Evolutionary conservation across 2,329 filamentous ascomycete species (phyloP).

Genomic region (Sclerotiophoma versabilis): DNA sequence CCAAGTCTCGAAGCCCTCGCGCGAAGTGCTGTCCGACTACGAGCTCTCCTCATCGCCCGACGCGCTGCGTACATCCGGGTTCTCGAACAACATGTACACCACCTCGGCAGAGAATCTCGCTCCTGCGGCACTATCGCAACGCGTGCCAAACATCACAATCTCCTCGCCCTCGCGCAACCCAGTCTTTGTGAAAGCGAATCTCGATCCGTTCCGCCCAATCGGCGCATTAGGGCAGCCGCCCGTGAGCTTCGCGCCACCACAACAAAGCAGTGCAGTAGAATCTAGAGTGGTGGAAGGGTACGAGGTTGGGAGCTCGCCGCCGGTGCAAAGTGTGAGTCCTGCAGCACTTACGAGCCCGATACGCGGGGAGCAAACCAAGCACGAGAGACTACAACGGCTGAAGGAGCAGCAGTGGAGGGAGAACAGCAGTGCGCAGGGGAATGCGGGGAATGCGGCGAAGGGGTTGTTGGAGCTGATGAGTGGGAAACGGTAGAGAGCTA

Average conservation of each 20-base stretch:
- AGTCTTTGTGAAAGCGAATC: constrained; percentile 38
- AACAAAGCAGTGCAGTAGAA: constrained; percentile 42
- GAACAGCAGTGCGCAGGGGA: constrained; percentile 50
- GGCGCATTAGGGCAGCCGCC: constrained; percentile 48
- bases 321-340: constrained; percentile 14
- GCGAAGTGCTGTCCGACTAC: constrained; percentile 57
- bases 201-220: constrained; percentile 42
- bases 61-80: constrained; percentile 12
- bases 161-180: constrained; percentile 37
- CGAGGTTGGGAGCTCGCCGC: constrained; percentile 41
- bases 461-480: constrained; percentile 60
- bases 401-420: constrained; percentile 39
- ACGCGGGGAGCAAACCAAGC: constrained; percentile 22
- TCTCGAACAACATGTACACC: constrained; percentile 22
- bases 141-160: constrained; percentile 39
- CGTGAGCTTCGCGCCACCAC: constrained; percentile 43
- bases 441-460: constrained; percentile 60
- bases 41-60: constrained; percentile 31
- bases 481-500: constrained; percentile 25
- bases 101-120: constrained; percentile 14
- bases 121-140: not conserved
- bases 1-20: constrained; percentile 70
- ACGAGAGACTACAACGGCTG: constrained; percentile 34
- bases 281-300: constrained; percentile 45
- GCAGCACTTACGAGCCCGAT: constrained; percentile 2